Evolutionary conservation across 2,329 filamentous ascomycete genomes (phyloP), one percentile per base, ranked within the genome.

Genomic region (Talaromyces rugulosus): DNA sequence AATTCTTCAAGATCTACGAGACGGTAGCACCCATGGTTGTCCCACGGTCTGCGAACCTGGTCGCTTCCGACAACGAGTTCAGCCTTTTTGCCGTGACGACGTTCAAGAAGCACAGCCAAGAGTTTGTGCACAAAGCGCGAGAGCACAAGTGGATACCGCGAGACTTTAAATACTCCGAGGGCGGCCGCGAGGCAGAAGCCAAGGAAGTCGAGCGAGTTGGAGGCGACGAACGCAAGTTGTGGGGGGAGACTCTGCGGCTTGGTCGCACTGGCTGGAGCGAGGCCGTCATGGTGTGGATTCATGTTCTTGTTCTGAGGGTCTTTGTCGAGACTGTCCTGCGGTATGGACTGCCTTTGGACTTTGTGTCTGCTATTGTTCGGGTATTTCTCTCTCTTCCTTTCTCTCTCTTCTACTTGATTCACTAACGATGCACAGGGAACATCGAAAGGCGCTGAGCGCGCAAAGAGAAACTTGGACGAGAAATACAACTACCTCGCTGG

Each of bases 251-350:
- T 3, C 77, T 99, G 71, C 85, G 92, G 66, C 83, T 97, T 69
- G 91, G 89, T 14, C 84, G 93, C 65, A 96, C 92, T n/a, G 92
- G 92, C 16, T 99, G 95, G 87, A 94, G 92, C 72, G 95, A 99
- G 79, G 89, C 89, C 65, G 92, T 96, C 67, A 96, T 96, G 91
- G 89, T 94, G 59, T 96, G 93, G 92, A 85, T 96, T 56, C 95
- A 99, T 73, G 90, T 96, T 31, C 82, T 98, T 71, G 90, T 93
- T 6, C 79, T 99, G 70, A 84, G 95, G 59, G 93, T 98, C 23
- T 99, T 98, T 77, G 95, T 99, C 23, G 95, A 99, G 83, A 96
- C 93, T 5, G 95, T 99, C n/a, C 81, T 99, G 72, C 87, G 95
- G 67, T 99, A 99, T 72, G 95, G 95, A 31, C 77, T 99, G 69